Evolutionary conservation across 2,329 filamentous ascomycete species (phyloP).

Genomic region (Fusarium compactum): DNA sequence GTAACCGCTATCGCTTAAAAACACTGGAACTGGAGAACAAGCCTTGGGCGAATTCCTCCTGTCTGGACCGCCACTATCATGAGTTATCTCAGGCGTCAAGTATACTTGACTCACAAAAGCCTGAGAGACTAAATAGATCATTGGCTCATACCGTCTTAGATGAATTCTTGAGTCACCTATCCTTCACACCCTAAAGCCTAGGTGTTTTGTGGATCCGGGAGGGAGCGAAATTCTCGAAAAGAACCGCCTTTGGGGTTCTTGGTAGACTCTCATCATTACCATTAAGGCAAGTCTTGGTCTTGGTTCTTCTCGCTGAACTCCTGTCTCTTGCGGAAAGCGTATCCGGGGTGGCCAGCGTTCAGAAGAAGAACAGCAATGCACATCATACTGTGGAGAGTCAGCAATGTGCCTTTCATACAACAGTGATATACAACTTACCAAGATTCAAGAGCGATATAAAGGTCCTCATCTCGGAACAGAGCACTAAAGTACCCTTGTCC

Average conservation of each 20-base stretch:
- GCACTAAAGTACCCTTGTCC: slow-evolving; percentile 62
- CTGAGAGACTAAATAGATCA: neutral
- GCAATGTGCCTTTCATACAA: neutral
- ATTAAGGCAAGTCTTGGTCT: slow-evolving; percentile 1
- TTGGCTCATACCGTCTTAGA: rapidly evolving
- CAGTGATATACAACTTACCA: slow-evolving; percentile 24
- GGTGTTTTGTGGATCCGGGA: too few species aligned
- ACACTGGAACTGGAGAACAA: neutral
- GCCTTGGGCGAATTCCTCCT: neutral
- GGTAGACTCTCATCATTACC: neutral
- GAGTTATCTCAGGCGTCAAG: neutral
- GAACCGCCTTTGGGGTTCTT: too few species aligned
- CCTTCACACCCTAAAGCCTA: neutral
- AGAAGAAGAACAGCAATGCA: slow-evolving; percentile 38
- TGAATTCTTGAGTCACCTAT: neutral
- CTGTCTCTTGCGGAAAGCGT: slow-evolving; percentile 17
- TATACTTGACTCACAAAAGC: neutral
- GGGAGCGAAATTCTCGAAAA: neutral
- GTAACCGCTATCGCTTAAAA: neutral
- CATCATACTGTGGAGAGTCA: slow-evolving; percentile 40
- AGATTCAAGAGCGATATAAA: slow-evolving; percentile 46
- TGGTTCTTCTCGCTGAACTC: slow-evolving; percentile 12
- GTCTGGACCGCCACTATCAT: neutral
- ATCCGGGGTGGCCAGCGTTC: slow-evolving; percentile 43
- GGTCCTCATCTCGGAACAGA: slow-evolving; percentile 42